phyloP scores from a whole-genome alignment of 441 rosid species.

The Euphorbia schlechtendalii region DNA sequence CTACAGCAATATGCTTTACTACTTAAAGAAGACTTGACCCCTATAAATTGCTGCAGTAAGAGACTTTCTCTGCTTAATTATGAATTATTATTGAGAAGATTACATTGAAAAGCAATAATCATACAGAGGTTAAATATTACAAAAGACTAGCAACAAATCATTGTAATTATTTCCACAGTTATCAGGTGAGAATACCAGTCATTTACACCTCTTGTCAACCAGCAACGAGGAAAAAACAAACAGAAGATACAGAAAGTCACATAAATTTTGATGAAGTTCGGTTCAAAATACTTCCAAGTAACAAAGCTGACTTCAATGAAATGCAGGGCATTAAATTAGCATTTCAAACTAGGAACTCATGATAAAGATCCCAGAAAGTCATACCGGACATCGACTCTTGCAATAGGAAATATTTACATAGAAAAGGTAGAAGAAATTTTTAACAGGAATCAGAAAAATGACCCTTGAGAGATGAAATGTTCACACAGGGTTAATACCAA shows the following conservation, averaged over 20 bases:
- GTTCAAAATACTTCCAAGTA: neutral
- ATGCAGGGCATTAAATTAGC: conserved; percentile 4
- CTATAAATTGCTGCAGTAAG: conserved; percentile 8
- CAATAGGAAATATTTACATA: conserved; percentile 10
- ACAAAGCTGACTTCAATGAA: neutral
- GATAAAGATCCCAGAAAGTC: no score
- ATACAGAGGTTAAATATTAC: neutral
- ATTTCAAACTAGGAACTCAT: no score
- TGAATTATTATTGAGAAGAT: neutral
- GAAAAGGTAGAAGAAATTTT: conserved; percentile 9
- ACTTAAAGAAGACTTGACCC: no score
- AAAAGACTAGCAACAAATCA: neutral
- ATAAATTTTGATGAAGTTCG: neutral
- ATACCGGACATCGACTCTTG: conserved; percentile 8
- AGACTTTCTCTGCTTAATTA: conserved; percentile 6
- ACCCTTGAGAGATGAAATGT: conserved; percentile 30
- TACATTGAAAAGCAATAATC: neutral
- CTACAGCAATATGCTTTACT: conserved; percentile 6
- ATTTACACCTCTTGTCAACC: neutral
- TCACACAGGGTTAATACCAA: conserved; percentile 41
- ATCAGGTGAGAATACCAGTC: neutral
- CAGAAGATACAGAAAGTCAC: neutral
- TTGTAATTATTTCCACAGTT: neutral
- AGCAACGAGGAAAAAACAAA: conserved; percentile 4
- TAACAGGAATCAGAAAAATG: conserved; percentile 14